Base-by-base conservation (phyloP, 257 asterid species). In the Leptodermis oblonga region DNA sequence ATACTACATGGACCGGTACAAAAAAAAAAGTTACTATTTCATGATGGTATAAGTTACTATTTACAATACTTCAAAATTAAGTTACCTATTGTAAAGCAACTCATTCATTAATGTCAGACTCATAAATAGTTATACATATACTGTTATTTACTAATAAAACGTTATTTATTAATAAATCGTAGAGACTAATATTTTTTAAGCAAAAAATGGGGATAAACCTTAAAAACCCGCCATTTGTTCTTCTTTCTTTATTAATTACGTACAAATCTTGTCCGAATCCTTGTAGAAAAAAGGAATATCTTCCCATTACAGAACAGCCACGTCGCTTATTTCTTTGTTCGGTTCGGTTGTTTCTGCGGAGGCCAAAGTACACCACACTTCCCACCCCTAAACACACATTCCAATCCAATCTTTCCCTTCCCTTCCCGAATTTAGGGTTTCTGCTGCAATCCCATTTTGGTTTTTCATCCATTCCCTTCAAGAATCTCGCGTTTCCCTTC, bases 351-450 rank as follows among this genome's bases (percentile, higher is more conserved):
- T 31, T 60, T 60, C 25, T 33, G 26, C 28, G 1, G 26, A 36
- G n/a, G 15, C 66, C 30, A 20, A 34, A 61, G 0, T 8, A 18
- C 42, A 48, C 73, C 66, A 34, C 41, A 31, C 20, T 7, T 8
- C 42, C 5, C 42, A 25, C 39, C 0, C 37, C 4, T 4, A 13
- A 1, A 23, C 56, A 28, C 11, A 12, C 11, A 33, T 55, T 67
- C 67, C 58, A 56, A 26, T 64, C 20, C 45, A 17, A 31, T 15
- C n/a, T n/a, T n/a, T n/a, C n/a, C 51, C 41, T 11, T 30, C 55
- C 39, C 5, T 33, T 48, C 52, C 30, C 9, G 70, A 43, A 49
- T 71, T 3, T 23, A 33, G n/a, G 62, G 75, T 61, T 34, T 46
- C 23, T 22, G 25, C 28, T 69, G 26, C n/a, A 11, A 39, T 17